A percentile compares a stretch with the other conserved stretches of the same genome.
phyloP scores from a whole-genome alignment of 139 green algal species.

The Chlamydomonas sp. region DNA sequence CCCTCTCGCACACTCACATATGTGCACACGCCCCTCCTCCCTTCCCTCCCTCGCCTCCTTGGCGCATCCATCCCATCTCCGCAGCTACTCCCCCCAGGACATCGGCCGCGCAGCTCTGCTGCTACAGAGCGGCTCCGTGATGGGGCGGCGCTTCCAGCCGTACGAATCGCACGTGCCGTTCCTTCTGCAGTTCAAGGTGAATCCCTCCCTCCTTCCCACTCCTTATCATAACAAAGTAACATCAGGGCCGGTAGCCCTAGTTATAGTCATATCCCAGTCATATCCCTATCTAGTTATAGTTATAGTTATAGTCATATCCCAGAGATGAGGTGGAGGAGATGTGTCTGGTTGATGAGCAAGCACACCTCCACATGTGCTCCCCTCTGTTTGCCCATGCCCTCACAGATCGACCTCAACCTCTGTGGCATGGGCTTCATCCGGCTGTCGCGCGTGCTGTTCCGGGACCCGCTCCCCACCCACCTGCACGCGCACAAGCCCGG shows the following conservation, averaged over 20 bases:
- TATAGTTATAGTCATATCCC: no score
- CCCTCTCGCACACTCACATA: no score
- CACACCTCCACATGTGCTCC: no score
- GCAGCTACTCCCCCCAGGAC: conserved; percentile 68
- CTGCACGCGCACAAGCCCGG: background rate
- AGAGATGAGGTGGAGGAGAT: no score
- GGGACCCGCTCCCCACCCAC: conserved; percentile 30
- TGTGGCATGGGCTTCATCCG: conserved; percentile 74
- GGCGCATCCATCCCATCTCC: no score
- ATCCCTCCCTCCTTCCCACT: no score
- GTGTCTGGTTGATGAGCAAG: no score
- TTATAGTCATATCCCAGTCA: background rate
- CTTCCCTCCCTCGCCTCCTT: no score
- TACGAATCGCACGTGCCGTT: conserved; percentile 90
- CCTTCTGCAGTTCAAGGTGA: conserved; percentile 88
- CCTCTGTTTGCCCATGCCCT: background rate
- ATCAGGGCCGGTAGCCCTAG: background rate
- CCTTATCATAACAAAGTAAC: no score
- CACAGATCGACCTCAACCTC: conserved; percentile 87
- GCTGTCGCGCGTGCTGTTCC: conserved; percentile 54
- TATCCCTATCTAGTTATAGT: no score
- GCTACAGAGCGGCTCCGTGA: conserved; percentile 61
- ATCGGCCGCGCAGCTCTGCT: conserved; percentile 50
- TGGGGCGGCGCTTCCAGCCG: conserved; percentile 69
- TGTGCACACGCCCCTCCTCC: no score